Conservation (phyloP, 768 basidiomycete species). For the Infundibulicybe gibba region DNA sequence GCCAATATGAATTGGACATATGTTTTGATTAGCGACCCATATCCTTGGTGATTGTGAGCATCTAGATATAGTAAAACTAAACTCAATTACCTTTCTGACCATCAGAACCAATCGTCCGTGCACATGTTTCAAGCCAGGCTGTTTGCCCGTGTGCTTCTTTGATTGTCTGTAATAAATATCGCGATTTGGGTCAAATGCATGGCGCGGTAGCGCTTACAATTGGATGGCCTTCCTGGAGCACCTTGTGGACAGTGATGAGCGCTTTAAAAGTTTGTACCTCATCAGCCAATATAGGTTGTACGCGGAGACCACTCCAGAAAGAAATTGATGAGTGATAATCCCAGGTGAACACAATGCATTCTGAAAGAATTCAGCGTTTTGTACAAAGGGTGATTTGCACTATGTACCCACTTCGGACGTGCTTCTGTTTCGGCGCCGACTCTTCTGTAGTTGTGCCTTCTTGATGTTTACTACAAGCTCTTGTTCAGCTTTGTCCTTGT, state of each 20-base stretch:
- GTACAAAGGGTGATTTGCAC: slow-evolving; percentile 1
- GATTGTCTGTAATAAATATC: slow-evolving; percentile 60
- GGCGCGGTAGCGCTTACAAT: slow-evolving; percentile 45
- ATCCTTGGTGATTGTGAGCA: slow-evolving; percentile 49
- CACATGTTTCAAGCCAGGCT: slow-evolving; percentile 97
- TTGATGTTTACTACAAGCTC: slow-evolving; percentile 95
- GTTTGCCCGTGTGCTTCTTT: slow-evolving; percentile 98
- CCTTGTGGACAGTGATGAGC: slow-evolving; percentile 95
- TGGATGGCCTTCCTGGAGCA: slow-evolving; percentile 96
- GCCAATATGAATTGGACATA: slow-evolving; percentile 96
- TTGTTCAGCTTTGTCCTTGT: slow-evolving; percentile 96
- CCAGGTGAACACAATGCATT: slow-evolving; percentile 99
- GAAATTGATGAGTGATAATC: slow-evolving; percentile 98
- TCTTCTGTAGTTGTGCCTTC: slow-evolving; percentile 98
- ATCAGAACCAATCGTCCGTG: slow-evolving; percentile 79
- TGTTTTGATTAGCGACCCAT: slow-evolving; percentile 88
- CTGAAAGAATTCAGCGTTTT: slow-evolving; percentile 36
- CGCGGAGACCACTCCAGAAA: slow-evolving; percentile 96
- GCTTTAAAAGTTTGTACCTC: slow-evolving; percentile 99
- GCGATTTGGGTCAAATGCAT: slow-evolving; percentile 1
- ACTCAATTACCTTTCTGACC: slow-evolving; percentile 62
- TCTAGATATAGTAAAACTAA: background rate
- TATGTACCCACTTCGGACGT: slow-evolving; percentile 83
- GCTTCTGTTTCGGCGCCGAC: slow-evolving; percentile 97
- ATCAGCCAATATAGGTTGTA: slow-evolving; percentile 95